Conservation (phyloP, 2,329 filamentous ascomycete genomes). For the Paracorniculantispora psalliotae region DNA sequence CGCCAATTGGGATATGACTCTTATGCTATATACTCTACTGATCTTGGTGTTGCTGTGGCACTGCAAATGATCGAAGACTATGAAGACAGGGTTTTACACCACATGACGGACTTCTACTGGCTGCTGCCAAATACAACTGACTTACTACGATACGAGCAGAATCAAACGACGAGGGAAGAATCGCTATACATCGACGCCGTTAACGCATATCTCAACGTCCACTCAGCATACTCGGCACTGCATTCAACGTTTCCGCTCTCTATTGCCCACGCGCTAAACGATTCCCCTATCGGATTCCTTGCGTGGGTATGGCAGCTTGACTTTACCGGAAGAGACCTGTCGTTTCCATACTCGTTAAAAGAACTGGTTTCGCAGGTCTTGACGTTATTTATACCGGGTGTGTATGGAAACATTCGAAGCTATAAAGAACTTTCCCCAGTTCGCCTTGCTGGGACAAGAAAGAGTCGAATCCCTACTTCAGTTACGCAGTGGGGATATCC, state of each 20-base stretch:
- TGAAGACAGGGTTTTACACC: neutral
- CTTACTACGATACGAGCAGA: neutral
- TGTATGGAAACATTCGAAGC: neutral
- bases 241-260: neutral
- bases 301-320: constrained; percentile 6
- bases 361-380: neutral
- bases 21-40: neutral
- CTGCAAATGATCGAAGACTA: neutral
- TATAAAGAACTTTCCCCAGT: neutral
- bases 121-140: neutral
- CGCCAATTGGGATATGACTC: neutral
- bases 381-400: neutral
- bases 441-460: neutral
- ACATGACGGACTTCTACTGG: neutral
- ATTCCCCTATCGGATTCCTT: neutral
- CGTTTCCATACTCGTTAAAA: neutral
- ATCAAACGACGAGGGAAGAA: neutral
- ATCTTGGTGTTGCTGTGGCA: neutral
- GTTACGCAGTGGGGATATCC: constrained; percentile 1
- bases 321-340: neutral
- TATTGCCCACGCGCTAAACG: neutral
- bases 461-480: neutral
- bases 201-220: neutral
- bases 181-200: neutral
- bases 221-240: neutral